phyloP scores from a whole-genome alignment of 2,329 filamentous ascomycete genomes.

The Tolypocladium cylindrosporum region DNA sequence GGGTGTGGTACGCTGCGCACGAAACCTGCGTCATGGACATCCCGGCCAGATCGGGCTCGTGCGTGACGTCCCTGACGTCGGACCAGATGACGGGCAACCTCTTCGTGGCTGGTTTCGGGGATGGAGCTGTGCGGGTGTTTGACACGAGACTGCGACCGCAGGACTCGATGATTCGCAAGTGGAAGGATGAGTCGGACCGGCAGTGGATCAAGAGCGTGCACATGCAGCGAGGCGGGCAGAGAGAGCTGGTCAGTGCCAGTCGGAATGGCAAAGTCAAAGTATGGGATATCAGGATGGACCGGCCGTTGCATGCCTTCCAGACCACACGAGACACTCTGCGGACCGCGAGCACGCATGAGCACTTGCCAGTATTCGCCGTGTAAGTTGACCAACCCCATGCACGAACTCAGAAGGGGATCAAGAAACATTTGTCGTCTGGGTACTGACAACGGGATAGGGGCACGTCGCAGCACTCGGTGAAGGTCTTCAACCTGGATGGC shows the following conservation, averaged over 20 bases:
- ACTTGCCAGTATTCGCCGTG: conserved; percentile 91
- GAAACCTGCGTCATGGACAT: conserved; percentile 93
- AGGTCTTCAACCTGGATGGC: conserved; percentile 84
- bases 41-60: conserved; percentile 85
- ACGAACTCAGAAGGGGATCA: conserved; percentile 1
- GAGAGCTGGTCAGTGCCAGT: conserved; percentile 84
- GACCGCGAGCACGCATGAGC: conserved; percentile 87
- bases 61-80: conserved; percentile 89
- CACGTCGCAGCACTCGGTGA: conserved; percentile 78
- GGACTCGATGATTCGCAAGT: conserved; percentile 89
- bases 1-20: conserved; percentile 90
- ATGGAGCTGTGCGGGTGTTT: conserved; percentile 88
- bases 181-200: conserved; percentile 77
- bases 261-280: conserved; percentile 88
- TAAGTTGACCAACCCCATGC: conserved; percentile 39
- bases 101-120: conserved; percentile 92
- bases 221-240: conserved; percentile 88
- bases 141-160: conserved; percentile 77
- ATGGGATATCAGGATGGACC: conserved; percentile 90
- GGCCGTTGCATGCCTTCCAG: conserved; percentile 61
- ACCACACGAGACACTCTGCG: conserved; percentile 70
- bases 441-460: conserved; percentile 46
- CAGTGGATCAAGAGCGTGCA: conserved; percentile 96
- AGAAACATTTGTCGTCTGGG: conserved; percentile 7
- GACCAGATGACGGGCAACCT: conserved; percentile 97